phyloP scores from a whole-genome alignment of 2,329 filamentous ascomycete species.

The Penicillium sp. region DNA sequence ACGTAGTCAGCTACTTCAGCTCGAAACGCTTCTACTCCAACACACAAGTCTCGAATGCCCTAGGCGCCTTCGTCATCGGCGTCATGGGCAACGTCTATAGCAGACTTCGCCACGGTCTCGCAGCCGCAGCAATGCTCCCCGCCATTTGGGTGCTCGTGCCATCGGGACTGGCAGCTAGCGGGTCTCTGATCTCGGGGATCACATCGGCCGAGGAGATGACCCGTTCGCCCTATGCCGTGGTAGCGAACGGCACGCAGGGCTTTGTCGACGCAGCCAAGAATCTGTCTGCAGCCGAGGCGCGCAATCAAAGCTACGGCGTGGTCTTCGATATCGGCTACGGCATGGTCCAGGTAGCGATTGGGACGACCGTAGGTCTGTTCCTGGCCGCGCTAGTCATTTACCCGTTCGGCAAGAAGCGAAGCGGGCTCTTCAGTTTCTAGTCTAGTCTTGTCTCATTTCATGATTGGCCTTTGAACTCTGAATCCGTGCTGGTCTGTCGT shows the following conservation, averaged over 20 bases:
- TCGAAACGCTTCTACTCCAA: conserved; percentile 62
- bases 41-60: conserved; percentile 68
- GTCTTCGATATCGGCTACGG: conserved; percentile 44
- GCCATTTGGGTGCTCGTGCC: conserved; percentile 71
- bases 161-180: conserved; percentile 53
- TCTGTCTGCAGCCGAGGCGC: conserved; percentile 16
- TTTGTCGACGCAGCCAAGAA: conserved; percentile 32
- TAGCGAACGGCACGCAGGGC: conserved; percentile 25
- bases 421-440: conserved; percentile 40
- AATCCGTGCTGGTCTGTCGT: too few relatives aligned
- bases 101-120: conserved; percentile 65
- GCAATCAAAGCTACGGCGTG: conserved; percentile 39
- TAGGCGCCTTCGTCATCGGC: conserved; percentile 70
- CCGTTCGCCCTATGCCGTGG: conserved; percentile 17
- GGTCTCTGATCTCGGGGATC: conserved; percentile 52
- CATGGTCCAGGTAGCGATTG: conserved; percentile 46
- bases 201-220: conserved; percentile 53
- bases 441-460: background rate
- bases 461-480: too few relatives aligned
- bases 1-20: conserved; percentile 68
- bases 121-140: conserved; percentile 76
- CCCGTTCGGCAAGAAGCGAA: conserved; percentile 43
- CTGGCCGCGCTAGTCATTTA: conserved; percentile 44
- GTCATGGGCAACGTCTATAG: conserved; percentile 74
- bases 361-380: conserved; percentile 45